phyloP scores from a whole-genome alignment of 495 filamentous ascomycete genomes.

The Aspergillus nanangensis region DNA sequence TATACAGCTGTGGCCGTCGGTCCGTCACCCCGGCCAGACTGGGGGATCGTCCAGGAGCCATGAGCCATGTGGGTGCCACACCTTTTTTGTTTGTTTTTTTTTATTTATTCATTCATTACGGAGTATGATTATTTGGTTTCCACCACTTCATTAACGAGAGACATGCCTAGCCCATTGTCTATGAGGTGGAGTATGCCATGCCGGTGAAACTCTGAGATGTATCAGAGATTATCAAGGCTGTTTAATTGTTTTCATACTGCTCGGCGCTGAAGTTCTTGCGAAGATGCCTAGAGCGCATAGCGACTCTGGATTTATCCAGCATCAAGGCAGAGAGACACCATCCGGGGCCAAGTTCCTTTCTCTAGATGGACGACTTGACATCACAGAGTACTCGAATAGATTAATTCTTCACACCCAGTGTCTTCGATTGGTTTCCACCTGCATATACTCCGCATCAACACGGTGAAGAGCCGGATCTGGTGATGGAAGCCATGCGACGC shows the following conservation, averaged over 20 bases:
- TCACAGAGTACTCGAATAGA: background rate
- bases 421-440: background rate
- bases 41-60: background rate
- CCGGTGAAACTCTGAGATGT: background rate
- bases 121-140: too few species aligned
- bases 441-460: background rate
- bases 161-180: background rate
- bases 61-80: slow-evolving; percentile 2
- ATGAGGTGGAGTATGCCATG: background rate
- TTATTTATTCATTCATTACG: too few species aligned
- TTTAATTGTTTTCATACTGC: background rate
- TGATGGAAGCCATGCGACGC: background rate
- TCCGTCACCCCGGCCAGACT: slow-evolving; percentile 10
- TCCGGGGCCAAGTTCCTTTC: background rate
- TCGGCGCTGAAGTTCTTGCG: too few species aligned
- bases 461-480: slow-evolving; percentile 8
- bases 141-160: background rate
- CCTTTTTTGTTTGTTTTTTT: too few species aligned
- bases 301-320: background rate
- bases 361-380: background rate
- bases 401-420: background rate
- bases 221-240: background rate
- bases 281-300: background rate
- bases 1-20: slow-evolving; percentile 3
- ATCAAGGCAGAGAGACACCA: background rate